Evolutionary conservation across 106 monocot genomes (phyloP), one percentile per base, ranked within the genome.

Genomic region (Acanthochlamys bracteata): DNA sequence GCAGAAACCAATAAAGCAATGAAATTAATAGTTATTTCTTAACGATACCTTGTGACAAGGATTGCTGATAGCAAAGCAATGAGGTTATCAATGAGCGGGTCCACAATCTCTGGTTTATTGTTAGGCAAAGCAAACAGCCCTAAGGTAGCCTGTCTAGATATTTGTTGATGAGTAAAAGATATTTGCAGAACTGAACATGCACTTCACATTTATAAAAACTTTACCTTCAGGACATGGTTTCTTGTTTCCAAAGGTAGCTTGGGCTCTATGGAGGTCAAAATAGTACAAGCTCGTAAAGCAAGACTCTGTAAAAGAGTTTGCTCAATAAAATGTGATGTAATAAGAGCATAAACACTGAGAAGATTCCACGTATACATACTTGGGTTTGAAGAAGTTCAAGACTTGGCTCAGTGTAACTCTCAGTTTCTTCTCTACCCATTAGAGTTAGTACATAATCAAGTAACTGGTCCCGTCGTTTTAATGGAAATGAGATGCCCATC

Each of bases 191-290:
- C 0, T 71, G 52, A 43, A 22, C 20, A 33, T 22, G 12, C 39
- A 55, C 53, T 41, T 23, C 4, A 54, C 66, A 67, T 25, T 9
- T 39, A 17, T 42, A 9, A 25, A 4, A 15, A 41, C 24, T 13
- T 8, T 43, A 98, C 96, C 91, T 98, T 98, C 85, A 98, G 74
- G 22, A 98, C 90, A 75, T 60, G 78, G 64, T 98, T 91, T 76
- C 96, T 75, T 51, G 91, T 84, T 83, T 98, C 96, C 80, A 91
- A 66, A 53, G 96, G 84, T 43, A 91, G 67, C 60, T 83, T 88
- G 27, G 88, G 91, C 62, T 98, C 96, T 67, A 98, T 74, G 41
- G 88, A 83, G 63, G 91, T 91, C 79, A 98, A 81, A 41, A 91
- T 98, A 43, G 91, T 91, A 55, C 96, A 98, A 66, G 91, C 88